These are phyloP conservation scores for Vigna reflexopilosa DNA, from an alignment of 306 rosid species.

Conservation along the genomic window DNA sequence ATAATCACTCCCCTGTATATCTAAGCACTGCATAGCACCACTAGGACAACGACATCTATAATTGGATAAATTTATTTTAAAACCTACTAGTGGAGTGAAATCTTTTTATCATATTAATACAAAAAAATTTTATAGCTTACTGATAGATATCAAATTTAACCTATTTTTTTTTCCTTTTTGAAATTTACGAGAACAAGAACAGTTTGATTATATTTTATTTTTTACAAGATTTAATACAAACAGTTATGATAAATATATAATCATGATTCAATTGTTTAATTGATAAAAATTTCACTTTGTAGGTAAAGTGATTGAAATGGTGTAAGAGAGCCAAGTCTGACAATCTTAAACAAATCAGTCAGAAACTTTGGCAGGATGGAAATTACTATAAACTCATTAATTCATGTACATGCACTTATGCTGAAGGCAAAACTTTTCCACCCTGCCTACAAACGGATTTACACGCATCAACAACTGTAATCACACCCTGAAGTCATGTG, in stretches of 20 bases:
- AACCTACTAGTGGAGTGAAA: background rate
- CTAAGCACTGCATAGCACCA: background rate
- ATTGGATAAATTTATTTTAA: background rate
- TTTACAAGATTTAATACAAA: background rate
- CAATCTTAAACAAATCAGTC: background rate
- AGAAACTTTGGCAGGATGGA: constrained; percentile 11
- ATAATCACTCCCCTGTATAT: background rate
- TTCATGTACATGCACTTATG: constrained; percentile 24
- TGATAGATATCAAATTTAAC: background rate
- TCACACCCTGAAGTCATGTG: constrained; percentile 33
- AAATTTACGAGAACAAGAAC: background rate
- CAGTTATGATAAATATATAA: background rate
- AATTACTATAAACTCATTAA: constrained; percentile 15
- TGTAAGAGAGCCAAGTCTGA: background rate
- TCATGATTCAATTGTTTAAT: background rate
- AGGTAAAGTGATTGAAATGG: background rate
- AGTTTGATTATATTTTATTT: background rate
- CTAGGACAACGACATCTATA: background rate
- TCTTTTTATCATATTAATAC: background rate
- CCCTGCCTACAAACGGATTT: background rate
- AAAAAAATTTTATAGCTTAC: background rate
- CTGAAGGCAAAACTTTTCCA: constrained; percentile 31
- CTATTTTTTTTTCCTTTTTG: background rate
- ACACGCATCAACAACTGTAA: constrained; percentile 10
- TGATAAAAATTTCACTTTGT: background rate